phyloP scores from a whole-genome alignment of 306 rosid genomes.

The Phaseolus lunatus region DNA sequence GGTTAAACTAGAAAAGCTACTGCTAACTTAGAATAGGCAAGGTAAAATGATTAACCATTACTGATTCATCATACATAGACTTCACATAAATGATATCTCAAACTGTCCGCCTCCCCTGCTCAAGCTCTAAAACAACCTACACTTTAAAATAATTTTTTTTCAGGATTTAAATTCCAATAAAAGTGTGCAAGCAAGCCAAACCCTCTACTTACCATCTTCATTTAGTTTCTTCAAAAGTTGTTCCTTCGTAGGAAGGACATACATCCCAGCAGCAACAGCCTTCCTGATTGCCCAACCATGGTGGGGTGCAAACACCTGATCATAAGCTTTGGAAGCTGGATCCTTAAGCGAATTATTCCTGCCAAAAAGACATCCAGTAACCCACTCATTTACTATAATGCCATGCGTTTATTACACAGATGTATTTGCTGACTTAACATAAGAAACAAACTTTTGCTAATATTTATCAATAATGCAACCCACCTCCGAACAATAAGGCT shows the following conservation, averaged over 20 bases:
- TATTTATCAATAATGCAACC: background rate
- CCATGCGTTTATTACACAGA: background rate
- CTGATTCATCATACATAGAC: slow-evolving; percentile 5
- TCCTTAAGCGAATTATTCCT: slow-evolving; percentile 84
- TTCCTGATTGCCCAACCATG: slow-evolving; percentile 93
- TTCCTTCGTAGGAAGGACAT: slow-evolving; percentile 75
- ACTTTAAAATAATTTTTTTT: slow-evolving; percentile 17
- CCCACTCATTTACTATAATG: slow-evolving; percentile 31
- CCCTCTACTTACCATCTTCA: slow-evolving; percentile 78
- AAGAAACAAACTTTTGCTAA: background rate
- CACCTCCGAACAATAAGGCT: slow-evolving; percentile 19
- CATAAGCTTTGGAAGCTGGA: slow-evolving; percentile 92
- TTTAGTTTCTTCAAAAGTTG: slow-evolving; percentile 77
- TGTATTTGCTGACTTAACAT: slow-evolving; percentile 3
- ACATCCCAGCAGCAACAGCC: slow-evolving; percentile 95
- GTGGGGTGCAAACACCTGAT: slow-evolving; percentile 79
- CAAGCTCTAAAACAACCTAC: slow-evolving; percentile 6
- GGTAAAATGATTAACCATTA: background rate
- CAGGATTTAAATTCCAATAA: slow-evolving; percentile 31
- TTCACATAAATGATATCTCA: slow-evolving; percentile 6
- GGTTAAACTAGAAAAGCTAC: slow-evolving; percentile 27
- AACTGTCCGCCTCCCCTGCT: background rate
- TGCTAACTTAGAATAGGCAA: background rate
- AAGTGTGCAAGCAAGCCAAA: slow-evolving; percentile 16
- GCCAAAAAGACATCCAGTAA: slow-evolving; percentile 44